Percentiles rank a stretch among this genome's conserved stretches.
phyloP scores from a whole-genome alignment of 352 stramenopile genomes.

The Pythium folliculosum region DNA sequence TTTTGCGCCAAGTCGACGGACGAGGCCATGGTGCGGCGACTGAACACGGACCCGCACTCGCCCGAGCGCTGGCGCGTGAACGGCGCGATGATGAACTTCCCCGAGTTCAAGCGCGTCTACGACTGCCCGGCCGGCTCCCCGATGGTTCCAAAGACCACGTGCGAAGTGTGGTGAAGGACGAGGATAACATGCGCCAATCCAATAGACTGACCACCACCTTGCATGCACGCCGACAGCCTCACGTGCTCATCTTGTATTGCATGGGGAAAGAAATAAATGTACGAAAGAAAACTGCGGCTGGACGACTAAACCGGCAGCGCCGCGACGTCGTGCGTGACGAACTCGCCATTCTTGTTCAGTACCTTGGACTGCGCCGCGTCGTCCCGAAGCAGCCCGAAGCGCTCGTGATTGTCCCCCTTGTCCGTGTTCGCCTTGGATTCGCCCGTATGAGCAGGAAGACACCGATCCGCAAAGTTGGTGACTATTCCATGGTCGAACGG shows the following conservation, averaged over 20 bases:
- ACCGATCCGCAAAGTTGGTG: slow-evolving; percentile 47
- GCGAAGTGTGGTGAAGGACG: slow-evolving; percentile 66
- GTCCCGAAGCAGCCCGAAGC: slow-evolving; percentile 12
- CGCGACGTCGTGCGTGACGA: slow-evolving; percentile 16
- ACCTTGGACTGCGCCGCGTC: slow-evolving; percentile 13
- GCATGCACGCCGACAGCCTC: too few species aligned
- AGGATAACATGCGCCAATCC: neutral
- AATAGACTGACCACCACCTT: neutral
- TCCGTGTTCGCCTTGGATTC: neutral
- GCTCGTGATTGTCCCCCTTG: slow-evolving; percentile 1
- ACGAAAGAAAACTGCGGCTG: neutral
- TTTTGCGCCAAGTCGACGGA: slow-evolving; percentile 74
- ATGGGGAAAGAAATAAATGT: too few species aligned
- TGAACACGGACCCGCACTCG: slow-evolving; percentile 65
- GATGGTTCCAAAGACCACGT: slow-evolving; percentile 77
- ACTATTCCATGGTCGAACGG: slow-evolving; percentile 54
- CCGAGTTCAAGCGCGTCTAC: slow-evolving; percentile 66
- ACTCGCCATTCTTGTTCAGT: slow-evolving; percentile 1
- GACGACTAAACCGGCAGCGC: slow-evolving; percentile 21
- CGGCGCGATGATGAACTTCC: slow-evolving; percentile 74
- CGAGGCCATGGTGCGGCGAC: slow-evolving; percentile 44
- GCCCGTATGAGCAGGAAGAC: slow-evolving; percentile 30
- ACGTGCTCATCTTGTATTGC: too few species aligned
- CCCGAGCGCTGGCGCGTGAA: slow-evolving; percentile 79
- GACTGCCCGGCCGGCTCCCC: slow-evolving; percentile 46